phyloP scores from a whole-genome alignment of 2,329 filamentous ascomycete species.

The Fusarium kyushuense region DNA sequence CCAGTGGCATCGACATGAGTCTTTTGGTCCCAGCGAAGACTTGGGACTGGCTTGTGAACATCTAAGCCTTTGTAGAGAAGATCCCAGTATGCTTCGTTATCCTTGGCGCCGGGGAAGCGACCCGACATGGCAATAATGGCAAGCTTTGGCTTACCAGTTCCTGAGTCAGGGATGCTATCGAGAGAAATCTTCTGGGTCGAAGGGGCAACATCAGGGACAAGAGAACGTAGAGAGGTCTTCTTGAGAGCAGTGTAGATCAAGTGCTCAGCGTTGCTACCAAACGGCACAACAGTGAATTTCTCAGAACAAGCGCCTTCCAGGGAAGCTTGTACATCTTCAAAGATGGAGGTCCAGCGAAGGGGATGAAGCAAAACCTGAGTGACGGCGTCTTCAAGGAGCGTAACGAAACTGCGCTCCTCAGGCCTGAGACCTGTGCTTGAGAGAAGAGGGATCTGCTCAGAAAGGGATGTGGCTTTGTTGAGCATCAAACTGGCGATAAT shows the following conservation, averaged over 20 bases:
- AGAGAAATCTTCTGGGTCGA: accelerated
- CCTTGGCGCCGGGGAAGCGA: slow-evolving; percentile 71
- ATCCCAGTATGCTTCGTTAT: slow-evolving; percentile 72
- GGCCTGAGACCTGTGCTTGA: slow-evolving; percentile 13
- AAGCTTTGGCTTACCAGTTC: slow-evolving; percentile 32
- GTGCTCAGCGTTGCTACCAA: slow-evolving; percentile 34
- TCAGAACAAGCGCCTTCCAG: neutral
- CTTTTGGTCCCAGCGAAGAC: slow-evolving; percentile 40
- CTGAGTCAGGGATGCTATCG: accelerated
- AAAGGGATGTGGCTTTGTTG: neutral
- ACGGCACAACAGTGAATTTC: slow-evolving; percentile 18
- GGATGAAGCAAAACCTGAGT: slow-evolving; percentile 25
- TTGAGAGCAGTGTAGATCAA: slow-evolving; percentile 40
- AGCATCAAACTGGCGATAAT: slow-evolving; percentile 17
- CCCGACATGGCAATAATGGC: slow-evolving; percentile 76
- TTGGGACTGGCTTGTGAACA: slow-evolving; percentile 67
- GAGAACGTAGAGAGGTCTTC: slow-evolving; percentile 26
- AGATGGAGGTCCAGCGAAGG: slow-evolving; percentile 32
- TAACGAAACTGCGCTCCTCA: slow-evolving; percentile 29
- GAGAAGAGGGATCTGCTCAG: slow-evolving; percentile 18
- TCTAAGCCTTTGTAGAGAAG: slow-evolving; percentile 73
- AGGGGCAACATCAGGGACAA: neutral
- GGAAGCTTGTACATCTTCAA: slow-evolving; percentile 14
- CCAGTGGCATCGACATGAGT: slow-evolving; percentile 64
- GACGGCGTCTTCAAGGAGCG: slow-evolving; percentile 31